Evolutionary conservation across 768 basidiomycete genomes (phyloP).

Genomic region (Naganishia vaughanmartiniae): DNA sequence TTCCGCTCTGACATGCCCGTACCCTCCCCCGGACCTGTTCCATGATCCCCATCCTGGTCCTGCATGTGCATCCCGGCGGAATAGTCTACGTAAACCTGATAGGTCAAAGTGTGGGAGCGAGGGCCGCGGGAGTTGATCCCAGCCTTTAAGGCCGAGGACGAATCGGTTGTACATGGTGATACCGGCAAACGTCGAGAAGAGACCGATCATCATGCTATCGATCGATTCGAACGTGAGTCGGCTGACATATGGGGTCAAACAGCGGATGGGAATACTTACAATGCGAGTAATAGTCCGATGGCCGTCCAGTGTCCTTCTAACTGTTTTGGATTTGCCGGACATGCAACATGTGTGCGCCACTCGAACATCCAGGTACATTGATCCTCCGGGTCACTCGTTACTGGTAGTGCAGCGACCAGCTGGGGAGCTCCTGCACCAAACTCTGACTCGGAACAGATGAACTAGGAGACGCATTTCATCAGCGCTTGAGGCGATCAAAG

Average conservation of each 20-base stretch:
- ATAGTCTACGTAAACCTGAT: conserved; percentile 11
- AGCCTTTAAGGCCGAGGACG: conserved; percentile 67
- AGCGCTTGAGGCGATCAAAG: background rate
- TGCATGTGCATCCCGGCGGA: background rate
- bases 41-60: conserved; percentile 36
- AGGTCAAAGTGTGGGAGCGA: conserved; percentile 34
- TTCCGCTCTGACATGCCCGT: conserved; percentile 43
- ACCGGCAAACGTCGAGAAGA: conserved; percentile 11
- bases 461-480: conserved; percentile 54
- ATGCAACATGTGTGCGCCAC: conserved; percentile 82
- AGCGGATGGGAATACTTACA: conserved; percentile 57
- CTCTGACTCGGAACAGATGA: conserved; percentile 70
- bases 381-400: conserved; percentile 56
- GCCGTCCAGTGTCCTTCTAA: conserved; percentile 55
- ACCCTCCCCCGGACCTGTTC: conserved; percentile 37
- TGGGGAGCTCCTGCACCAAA: conserved; percentile 60
- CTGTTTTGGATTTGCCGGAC: conserved; percentile 62
- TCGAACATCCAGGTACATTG: conserved; percentile 79
- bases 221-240: conserved; percentile 58
- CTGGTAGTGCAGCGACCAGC: conserved; percentile 67
- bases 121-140: conserved; percentile 65
- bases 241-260: background rate
- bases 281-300: conserved; percentile 60
- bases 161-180: conserved; percentile 76
- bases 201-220: conserved; percentile 63